Evolutionary conservation across 345 rosid species (phyloP).

Genomic region (Syzygium oleosum): DNA sequence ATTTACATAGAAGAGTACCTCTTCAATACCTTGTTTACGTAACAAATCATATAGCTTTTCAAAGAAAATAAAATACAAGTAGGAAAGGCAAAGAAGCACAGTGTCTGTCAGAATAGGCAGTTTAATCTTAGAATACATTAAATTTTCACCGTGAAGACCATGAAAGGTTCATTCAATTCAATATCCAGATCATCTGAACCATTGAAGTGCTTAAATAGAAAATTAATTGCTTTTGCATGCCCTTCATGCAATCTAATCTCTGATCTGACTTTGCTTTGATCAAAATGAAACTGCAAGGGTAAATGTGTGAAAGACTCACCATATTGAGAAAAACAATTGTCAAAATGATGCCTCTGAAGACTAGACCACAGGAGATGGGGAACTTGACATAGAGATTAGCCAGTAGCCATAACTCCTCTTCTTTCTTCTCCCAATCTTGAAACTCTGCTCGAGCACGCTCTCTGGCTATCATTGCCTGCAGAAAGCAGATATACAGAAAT

Average conservation of each 20-base stretch:
- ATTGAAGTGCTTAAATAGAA: conserved; percentile 68
- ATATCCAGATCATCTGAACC: conserved; percentile 77
- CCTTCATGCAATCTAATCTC: conserved; percentile 79
- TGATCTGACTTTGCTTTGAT: conserved; percentile 92
- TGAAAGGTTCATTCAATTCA: conserved; percentile 68
- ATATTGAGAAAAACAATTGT: not conserved
- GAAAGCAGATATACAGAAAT: not conserved
- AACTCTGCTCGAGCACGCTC: conserved; percentile 95
- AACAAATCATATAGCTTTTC: too few relatives aligned
- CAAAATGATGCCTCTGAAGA: not conserved
- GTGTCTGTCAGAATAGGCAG: too few relatives aligned
- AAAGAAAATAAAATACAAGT: too few relatives aligned
- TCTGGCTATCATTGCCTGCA: conserved; percentile 79
- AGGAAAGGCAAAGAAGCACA: too few relatives aligned
- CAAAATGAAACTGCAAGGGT: conserved; percentile 71
- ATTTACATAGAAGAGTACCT: too few relatives aligned
- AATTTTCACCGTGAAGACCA: conserved; percentile 67
- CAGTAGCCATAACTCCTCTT: conserved; percentile 54
- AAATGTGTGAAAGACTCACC: conserved; percentile 4
- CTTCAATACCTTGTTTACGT: too few relatives aligned
- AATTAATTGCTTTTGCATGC: conserved; percentile 70
- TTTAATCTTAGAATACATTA: not conserved
- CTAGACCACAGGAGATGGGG: not conserved
- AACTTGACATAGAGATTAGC: not conserved
- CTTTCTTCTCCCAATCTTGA: conserved; percentile 96